Conservation (phyloP, 192 early-diverging fungal species). For the Backusella tuberculispora region DNA sequence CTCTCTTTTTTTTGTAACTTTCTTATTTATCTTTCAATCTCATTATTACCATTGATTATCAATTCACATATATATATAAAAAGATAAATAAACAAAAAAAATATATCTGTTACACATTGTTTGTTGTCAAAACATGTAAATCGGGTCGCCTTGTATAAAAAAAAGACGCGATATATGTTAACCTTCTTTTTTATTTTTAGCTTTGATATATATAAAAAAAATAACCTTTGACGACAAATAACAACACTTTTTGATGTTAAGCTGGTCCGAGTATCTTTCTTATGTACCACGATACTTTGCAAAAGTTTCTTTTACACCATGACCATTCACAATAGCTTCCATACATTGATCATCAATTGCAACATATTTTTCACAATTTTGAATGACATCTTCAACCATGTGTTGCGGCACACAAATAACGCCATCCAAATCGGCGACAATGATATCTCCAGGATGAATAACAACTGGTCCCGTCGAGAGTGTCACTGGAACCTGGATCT, state of each 20-base stretch:
- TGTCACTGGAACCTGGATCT: slow-evolving; percentile 48
- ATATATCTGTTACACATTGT: no score
- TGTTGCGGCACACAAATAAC: slow-evolving; percentile 56
- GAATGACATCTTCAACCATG: slow-evolving; percentile 47
- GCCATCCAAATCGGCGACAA: slow-evolving; percentile 60
- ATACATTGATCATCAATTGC: slow-evolving; percentile 56
- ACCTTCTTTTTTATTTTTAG: neutral
- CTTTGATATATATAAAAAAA: neutral
- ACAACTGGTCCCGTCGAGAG: slow-evolving; percentile 50
- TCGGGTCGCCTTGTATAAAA: neutral
- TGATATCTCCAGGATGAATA: slow-evolving; percentile 57
- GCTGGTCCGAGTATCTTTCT: neutral
- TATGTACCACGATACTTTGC: slow-evolving; percentile 49
- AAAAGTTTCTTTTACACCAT: slow-evolving; percentile 52
- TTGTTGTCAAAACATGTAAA: neutral
- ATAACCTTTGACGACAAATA: no score
- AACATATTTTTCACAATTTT: slow-evolving; percentile 48
- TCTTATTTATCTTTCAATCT: neutral
- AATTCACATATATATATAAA: neutral
- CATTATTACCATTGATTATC: neutral
- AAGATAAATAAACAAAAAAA: no score
- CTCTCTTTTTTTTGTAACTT: neutral
- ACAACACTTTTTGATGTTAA: no score
- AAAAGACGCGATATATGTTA: neutral
- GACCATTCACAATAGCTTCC: slow-evolving; percentile 50